A percentile compares a stretch with the other conserved stretches of the same genome.
phyloP scores from a whole-genome alignment of 1,284 basidiomycete species.

The Leccinum huronense region DNA sequence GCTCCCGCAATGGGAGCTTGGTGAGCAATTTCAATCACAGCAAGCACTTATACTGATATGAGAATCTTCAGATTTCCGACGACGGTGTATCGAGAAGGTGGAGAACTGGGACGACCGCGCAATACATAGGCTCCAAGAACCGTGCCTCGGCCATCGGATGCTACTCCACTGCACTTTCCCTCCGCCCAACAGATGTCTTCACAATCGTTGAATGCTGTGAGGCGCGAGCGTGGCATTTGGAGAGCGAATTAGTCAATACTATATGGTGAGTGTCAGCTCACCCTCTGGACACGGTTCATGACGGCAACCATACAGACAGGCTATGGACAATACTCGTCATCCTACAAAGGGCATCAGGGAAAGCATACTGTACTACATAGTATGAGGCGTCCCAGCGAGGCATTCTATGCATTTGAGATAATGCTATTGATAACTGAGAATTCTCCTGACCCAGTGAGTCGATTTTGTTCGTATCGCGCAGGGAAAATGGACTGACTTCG shows the following conservation, averaged over 20 bases:
- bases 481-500: neutral
- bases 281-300: neutral
- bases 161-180: neutral
- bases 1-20: neutral
- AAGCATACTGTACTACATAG: neutral
- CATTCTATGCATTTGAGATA: neutral
- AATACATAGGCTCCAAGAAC: neutral
- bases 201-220: neutral
- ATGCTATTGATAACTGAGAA: neutral
- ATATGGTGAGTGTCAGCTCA: neutral
- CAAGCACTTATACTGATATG: neutral
- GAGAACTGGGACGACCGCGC: neutral
- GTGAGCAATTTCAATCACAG: neutral
- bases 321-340: neutral
- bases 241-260: neutral
- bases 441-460: neutral
- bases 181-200: neutral
- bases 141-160: neutral
- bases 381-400: neutral
- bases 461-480: neutral
- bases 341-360: neutral
- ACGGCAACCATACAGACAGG: too few species aligned
- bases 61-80: neutral
- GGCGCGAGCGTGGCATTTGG: neutral
- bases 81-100: neutral